Evolutionary conservation across 371 early-diverging fungal species (phyloP), one percentile per base, ranked within the genome.

Genomic region (Mucor irregularis): DNA sequence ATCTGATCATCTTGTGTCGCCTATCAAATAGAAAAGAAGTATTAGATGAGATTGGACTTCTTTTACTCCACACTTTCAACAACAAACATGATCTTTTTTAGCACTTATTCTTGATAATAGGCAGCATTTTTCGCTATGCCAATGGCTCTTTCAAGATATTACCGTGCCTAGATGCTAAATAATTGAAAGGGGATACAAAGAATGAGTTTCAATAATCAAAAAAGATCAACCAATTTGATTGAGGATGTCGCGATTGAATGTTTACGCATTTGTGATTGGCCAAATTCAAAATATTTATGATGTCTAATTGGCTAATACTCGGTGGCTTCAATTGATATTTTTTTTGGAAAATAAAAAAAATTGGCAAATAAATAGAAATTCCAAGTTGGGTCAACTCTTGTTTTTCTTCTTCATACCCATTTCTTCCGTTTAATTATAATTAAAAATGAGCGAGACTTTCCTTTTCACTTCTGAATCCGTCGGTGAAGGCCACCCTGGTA

Each of bases 381-480:
- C 14, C 2, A 37, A 25, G 5, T 34, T 53, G 7, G 34, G 34
- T 37, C 35, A 40, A 25, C 10, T 16, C 47, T 44, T 24, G 42
- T 49, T 48, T 34, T 34, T 50, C 21, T 42, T 34, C 34, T 49
- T 48, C 25, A 38, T 59, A 37, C 44, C 38, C 44, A 38, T 50
- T 47, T 40, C 28, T 49, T 45, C 38, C 25, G 44, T 40, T 55
- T 33, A 10, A 31, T 31, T 28, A 29, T 25, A 34, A 34, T 38
- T 22, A 48, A 56, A 47, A 35, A 66, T 66, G 66, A 62, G 70
- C 66, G 61, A 70, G 25, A 92, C 92, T 57, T 97, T 97, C 87
- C 88, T 98, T 64, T 99, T 97, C 86, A 99, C 99, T 65, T 97
- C 98, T 64, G 99, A 99, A 84, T 97, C 98, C 63, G 99, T 99